Percentiles rank a stretch among this genome's conserved stretches.
These are phyloP conservation scores for Colletotrichum falcatum DNA, from an alignment of 2,329 filamentous ascomycete species.

Conservation along the genomic window DNA sequence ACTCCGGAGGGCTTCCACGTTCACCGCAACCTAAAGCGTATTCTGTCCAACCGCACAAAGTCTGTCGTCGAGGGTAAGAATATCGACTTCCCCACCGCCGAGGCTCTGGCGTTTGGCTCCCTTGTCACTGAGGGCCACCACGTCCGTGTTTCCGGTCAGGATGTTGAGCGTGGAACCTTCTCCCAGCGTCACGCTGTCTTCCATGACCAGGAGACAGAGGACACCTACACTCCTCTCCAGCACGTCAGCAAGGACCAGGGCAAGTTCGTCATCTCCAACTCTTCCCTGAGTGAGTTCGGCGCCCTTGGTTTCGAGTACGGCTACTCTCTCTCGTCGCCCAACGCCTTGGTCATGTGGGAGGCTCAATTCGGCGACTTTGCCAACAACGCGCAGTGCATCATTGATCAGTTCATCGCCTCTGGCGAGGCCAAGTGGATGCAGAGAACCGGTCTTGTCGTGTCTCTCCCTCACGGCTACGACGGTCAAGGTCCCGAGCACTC, in stretches of 20 bases:
- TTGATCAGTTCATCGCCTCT: slow-evolving; percentile 98
- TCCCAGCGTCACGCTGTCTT: slow-evolving; percentile 97
- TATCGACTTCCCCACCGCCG: slow-evolving; percentile 97
- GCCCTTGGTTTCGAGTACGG: slow-evolving; percentile 98
- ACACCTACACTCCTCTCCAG: slow-evolving; percentile 92
- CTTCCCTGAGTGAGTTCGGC: slow-evolving; percentile 78
- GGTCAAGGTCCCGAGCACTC: slow-evolving; percentile 99
- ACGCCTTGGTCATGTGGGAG: slow-evolving; percentile 99
- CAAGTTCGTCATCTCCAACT: slow-evolving; percentile 97
- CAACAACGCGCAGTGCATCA: slow-evolving; percentile 99
- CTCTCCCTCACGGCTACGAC: slow-evolving; percentile 96
- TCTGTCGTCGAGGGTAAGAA: slow-evolving; percentile 90
- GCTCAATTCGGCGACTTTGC: slow-evolving; percentile 99
- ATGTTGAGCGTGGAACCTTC: slow-evolving; percentile 99
- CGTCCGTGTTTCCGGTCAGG: slow-evolving; percentile 96
- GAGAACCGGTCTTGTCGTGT: slow-evolving; percentile 95
- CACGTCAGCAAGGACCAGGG: slow-evolving; percentile 91
- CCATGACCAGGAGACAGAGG: slow-evolving; percentile 96
- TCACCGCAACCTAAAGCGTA: slow-evolving; percentile 97
- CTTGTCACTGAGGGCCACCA: slow-evolving; percentile 95
- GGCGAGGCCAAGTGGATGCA: slow-evolving; percentile 99
- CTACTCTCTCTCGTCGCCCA: slow-evolving; percentile 96
- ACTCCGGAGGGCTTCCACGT: slow-evolving; percentile 87
- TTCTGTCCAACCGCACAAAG: slow-evolving; percentile 90
- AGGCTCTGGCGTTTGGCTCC: slow-evolving; percentile 93